Evolutionary conservation across 2,329 filamentous ascomycete species (phyloP).

Genomic region (Claviceps humidiphila): DNA sequence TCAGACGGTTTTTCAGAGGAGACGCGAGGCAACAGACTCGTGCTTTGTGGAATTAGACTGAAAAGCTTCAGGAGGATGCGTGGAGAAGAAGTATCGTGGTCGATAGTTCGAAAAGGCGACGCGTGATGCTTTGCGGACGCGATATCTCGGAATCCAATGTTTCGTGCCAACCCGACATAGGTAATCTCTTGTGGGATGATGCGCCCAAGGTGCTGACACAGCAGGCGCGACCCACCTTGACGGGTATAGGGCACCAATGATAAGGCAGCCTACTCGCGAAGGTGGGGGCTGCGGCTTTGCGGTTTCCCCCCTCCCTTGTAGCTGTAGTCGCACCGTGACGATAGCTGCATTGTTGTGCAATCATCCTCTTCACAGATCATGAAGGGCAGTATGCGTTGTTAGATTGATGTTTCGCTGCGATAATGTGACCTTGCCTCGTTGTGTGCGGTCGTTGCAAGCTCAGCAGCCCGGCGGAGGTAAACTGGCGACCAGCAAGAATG

Average conservation of each 20-base stretch:
- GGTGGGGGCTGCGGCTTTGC: background rate
- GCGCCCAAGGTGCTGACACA: slow-evolving; percentile 2
- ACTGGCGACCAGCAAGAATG: too few relatives aligned
- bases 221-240: background rate
- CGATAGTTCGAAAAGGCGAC: background rate
- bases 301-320: too few relatives aligned
- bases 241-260: background rate
- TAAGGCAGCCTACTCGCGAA: background rate
- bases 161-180: background rate
- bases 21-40: background rate
- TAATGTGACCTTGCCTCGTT: too few relatives aligned
- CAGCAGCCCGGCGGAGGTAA: too few relatives aligned
- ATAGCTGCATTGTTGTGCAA: too few relatives aligned
- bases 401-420: too few relatives aligned
- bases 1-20: background rate
- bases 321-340: too few relatives aligned
- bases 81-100: background rate
- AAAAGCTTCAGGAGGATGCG: background rate
- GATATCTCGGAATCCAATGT: background rate
- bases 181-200: background rate
- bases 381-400: too few relatives aligned
- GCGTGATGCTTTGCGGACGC: background rate
- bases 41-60: background rate
- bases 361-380: too few relatives aligned
- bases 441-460: too few relatives aligned